Percentiles rank a stretch among this genome's conserved stretches.
These are phyloP conservation scores for Casuarina equisetifolia DNA, from an alignment of 306 rosid genomes.

Conservation along the genomic window DNA sequence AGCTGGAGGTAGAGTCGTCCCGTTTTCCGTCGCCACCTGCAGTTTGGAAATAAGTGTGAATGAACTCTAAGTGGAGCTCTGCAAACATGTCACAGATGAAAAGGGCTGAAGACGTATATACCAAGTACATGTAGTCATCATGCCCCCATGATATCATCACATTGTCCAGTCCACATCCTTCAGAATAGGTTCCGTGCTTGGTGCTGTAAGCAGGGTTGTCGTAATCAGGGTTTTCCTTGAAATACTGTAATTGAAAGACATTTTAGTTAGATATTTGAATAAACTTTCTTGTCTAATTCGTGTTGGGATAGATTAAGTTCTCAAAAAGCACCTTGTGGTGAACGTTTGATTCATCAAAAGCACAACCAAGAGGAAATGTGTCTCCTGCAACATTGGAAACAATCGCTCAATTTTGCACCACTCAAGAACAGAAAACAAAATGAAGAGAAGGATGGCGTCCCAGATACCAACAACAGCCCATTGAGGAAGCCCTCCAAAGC, in stretches of 20 bases:
- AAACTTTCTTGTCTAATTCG: neutral
- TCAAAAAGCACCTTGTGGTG: conserved; percentile 48
- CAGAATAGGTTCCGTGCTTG: conserved; percentile 44
- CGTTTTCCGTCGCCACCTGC: conserved; percentile 68
- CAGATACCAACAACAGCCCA: conserved; percentile 74
- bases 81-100: neutral
- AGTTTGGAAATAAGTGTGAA: neutral
- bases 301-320: neutral
- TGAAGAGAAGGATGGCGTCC: neutral
- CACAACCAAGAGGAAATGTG: conserved; percentile 73
- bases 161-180: conserved; percentile 60
- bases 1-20: conserved; percentile 49
- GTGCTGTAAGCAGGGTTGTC: conserved; percentile 37
- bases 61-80: neutral
- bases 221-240: conserved; percentile 53
- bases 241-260: conserved; percentile 37
- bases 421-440: neutral
- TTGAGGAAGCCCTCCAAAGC: conserved; percentile 68
- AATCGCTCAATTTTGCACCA: conserved; percentile 7
- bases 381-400: conserved; percentile 46
- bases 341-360: conserved; percentile 61
- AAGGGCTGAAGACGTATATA: neutral
- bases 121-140: conserved; percentile 73
- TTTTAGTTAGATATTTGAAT: neutral
- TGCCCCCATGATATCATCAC: conserved; percentile 70